phyloP scores from a whole-genome alignment of 2,329 filamentous ascomycete species.

The Aureobasidium sp. region DNA sequence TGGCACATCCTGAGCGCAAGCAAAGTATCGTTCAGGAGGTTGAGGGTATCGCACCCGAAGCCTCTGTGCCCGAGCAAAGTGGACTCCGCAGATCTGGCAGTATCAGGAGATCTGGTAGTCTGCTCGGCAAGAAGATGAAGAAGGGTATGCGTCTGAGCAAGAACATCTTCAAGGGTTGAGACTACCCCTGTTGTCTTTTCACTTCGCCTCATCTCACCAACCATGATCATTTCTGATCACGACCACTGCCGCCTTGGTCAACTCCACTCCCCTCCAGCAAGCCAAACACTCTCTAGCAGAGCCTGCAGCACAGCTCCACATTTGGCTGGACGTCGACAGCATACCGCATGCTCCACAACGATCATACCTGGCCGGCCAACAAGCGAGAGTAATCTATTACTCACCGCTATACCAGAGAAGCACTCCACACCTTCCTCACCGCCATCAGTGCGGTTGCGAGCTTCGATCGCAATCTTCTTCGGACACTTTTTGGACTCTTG shows the following conservation, averaged over 20 bases:
- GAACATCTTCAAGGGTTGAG: slow-evolving; percentile 23
- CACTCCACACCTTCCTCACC: background rate
- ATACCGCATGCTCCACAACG: background rate
- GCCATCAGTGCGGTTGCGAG: background rate
- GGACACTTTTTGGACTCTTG: background rate
- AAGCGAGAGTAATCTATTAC: background rate
- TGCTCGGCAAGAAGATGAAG: slow-evolving; percentile 19
- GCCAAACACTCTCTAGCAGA: background rate
- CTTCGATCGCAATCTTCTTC: background rate
- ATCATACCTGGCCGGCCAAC: background rate
- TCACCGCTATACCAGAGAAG: background rate
- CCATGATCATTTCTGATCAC: background rate
- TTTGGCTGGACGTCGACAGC: background rate
- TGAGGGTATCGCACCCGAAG: background rate
- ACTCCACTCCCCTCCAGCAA: background rate
- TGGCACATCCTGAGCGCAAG: slow-evolving; percentile 25
- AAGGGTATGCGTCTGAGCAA: slow-evolving; percentile 22
- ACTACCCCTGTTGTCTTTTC: background rate
- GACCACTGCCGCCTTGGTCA: background rate
- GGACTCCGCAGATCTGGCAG: background rate
- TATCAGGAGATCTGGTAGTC: background rate
- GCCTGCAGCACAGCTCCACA: background rate
- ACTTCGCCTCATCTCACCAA: background rate
- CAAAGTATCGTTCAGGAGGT: slow-evolving; percentile 17
- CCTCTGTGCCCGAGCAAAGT: background rate